Evolutionary conservation across 768 basidiomycete genomes (phyloP).

Genomic region (Zangia roseola): DNA sequence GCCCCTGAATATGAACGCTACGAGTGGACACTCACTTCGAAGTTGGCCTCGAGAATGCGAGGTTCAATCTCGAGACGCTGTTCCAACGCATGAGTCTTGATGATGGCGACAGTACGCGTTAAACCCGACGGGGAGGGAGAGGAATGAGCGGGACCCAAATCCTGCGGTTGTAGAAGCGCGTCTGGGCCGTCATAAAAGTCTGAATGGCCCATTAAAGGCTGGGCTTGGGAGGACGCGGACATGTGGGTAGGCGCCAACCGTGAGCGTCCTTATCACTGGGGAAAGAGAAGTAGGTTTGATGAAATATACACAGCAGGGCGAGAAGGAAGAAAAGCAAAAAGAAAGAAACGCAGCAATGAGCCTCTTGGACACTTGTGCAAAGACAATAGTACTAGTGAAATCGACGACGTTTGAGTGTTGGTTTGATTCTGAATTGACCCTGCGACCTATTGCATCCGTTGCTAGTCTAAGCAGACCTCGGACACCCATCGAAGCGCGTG

Average conservation of each 20-base stretch:
- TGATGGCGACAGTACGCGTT: constrained; percentile 78
- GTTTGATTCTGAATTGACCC: not conserved
- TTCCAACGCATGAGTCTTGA: constrained; percentile 74
- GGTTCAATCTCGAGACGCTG: constrained; percentile 80
- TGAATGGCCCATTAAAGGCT: constrained; percentile 15
- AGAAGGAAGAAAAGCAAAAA: constrained; percentile 11
- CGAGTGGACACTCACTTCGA: constrained; percentile 56
- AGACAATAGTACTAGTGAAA: no score
- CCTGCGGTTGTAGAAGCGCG: constrained; percentile 3
- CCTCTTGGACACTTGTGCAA: not conserved
- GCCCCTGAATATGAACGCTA: constrained; percentile 5
- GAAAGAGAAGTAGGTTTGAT: constrained; percentile 1
- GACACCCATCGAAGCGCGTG: constrained; percentile 7
- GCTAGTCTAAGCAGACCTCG: constrained; percentile 13
- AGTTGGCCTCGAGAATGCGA: constrained; percentile 74
- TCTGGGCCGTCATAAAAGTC: constrained; percentile 14
- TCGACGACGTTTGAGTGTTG: constrained; percentile 5
- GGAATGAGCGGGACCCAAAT: not conserved
- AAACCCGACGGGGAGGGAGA: constrained; percentile 8
- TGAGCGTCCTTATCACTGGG: not conserved
- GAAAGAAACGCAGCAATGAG: constrained; percentile 14
- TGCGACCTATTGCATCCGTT: constrained; percentile 2
- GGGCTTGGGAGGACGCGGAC: constrained; percentile 16
- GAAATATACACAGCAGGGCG: constrained; percentile 20
- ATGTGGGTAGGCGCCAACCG: constrained; percentile 17